phyloP scores from a whole-genome alignment of 23 red algal genomes.

The Gracilaria vermiculophylla region DNA sequence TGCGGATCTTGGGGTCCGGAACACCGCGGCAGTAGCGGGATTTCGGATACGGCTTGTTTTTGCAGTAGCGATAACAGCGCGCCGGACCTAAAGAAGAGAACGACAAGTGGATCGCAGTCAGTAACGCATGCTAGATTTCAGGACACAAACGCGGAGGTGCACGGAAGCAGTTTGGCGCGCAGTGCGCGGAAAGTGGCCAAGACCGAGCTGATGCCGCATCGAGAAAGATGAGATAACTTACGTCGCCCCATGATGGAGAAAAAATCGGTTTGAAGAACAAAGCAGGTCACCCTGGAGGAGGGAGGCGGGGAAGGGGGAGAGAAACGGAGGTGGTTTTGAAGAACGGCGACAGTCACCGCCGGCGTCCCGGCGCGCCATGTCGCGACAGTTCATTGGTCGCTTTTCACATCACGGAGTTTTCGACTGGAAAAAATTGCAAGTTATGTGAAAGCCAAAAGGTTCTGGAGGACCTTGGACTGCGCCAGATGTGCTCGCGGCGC shows the following conservation, averaged over 20 bases:
- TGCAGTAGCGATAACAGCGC: conserved; percentile 98
- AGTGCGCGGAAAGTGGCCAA: background rate
- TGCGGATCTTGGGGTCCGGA: conserved; percentile 98
- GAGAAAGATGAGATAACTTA: background rate
- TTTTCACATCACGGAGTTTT: background rate
- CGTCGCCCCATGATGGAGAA: conserved; percentile 28
- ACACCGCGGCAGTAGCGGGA: conserved; percentile 99
- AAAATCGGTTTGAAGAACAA: background rate
- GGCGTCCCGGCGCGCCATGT: background rate
- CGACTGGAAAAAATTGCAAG: background rate
- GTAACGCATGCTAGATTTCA: background rate
- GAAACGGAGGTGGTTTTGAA: background rate
- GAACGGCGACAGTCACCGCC: background rate
- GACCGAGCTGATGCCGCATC: background rate
- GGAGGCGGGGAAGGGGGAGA: background rate
- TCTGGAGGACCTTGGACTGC: background rate
- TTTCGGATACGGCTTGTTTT: conserved; percentile 99
- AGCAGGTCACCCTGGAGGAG: background rate
- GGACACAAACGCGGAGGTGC: background rate
- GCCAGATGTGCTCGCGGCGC: background rate
- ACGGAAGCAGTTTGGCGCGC: background rate
- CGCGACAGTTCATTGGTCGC: background rate
- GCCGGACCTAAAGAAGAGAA: conserved; percentile 58
- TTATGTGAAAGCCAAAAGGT: background rate
- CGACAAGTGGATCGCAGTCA: background rate